phyloP scores from a whole-genome alignment of 2,329 filamentous ascomycete genomes.

The Venturia pyrina region DNA sequence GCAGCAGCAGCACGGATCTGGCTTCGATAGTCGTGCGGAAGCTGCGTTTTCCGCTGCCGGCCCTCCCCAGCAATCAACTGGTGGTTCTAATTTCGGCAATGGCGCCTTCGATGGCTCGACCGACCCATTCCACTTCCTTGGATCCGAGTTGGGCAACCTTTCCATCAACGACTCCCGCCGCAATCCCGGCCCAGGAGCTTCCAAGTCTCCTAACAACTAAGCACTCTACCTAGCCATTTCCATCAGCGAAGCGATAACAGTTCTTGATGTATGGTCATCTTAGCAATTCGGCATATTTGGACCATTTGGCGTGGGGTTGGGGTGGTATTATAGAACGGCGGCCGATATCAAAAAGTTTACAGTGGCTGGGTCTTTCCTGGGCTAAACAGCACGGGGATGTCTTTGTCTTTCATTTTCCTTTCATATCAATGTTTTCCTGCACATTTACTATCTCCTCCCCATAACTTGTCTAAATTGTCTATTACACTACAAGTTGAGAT shows the following conservation, averaged over 20 bases:
- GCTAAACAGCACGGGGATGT: background rate
- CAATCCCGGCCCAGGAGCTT: conserved; percentile 21
- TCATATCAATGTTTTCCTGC: background rate
- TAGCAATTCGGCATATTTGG: background rate
- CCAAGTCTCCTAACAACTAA: conserved; percentile 11
- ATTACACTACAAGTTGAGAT: background rate
- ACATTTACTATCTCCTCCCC: background rate
- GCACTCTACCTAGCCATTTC: background rate
- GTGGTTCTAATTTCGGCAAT: conserved; percentile 40
- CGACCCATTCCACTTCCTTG: conserved; percentile 74
- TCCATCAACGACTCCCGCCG: conserved; percentile 46
- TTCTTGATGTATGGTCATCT: conserved; percentile 1
- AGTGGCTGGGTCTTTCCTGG: background rate
- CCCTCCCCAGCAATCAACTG: conserved; percentile 33
- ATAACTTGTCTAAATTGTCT: conserved; percentile 5
- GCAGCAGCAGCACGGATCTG: conserved; percentile 41
- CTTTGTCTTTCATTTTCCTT: conserved; percentile 1
- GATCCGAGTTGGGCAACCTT: conserved; percentile 60
- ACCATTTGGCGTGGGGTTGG: background rate
- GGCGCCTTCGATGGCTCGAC: conserved; percentile 49
- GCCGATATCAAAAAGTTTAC: conserved; percentile 1
- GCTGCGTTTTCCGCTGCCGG: conserved; percentile 86
- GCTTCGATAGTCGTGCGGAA: conserved; percentile 86
- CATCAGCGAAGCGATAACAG: conserved; percentile 3
- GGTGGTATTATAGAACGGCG: background rate